Percentiles rank a stretch among this genome's conserved stretches.
Evolutionary conservation across 192 early-diverging fungal species (phyloP).

Genomic region (Haplosporangium gracile): DNA sequence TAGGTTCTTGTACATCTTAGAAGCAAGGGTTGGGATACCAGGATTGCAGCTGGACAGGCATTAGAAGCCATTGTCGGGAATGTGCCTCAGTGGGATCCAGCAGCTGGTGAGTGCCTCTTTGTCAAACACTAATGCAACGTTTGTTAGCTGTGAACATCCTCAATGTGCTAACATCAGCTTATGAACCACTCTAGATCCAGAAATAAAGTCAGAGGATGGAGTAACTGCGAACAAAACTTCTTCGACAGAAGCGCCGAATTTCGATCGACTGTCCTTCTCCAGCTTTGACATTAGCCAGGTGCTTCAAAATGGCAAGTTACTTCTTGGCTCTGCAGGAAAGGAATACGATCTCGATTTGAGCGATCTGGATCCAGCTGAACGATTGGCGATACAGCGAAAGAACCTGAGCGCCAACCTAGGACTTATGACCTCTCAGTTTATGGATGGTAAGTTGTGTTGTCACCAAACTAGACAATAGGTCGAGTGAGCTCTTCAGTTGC

Average conservation of each 20-base stretch:
- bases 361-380: constrained; percentile 84
- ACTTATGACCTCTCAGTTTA: constrained; percentile 83
- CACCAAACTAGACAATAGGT: neutral
- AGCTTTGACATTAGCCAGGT: constrained; percentile 89
- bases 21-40: constrained; percentile 94
- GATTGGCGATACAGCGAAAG: constrained; percentile 85
- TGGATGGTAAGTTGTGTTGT: constrained; percentile 73
- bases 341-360: constrained; percentile 92
- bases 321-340: constrained; percentile 89
- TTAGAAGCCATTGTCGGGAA: constrained; percentile 92
- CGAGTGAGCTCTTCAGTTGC: neutral
- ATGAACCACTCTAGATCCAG: constrained; percentile 12
- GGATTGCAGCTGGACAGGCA: constrained; percentile 93
- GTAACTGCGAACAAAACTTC: constrained; percentile 24
- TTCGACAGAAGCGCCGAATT: constrained; percentile 29
- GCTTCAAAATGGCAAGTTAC: constrained; percentile 78
- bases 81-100: constrained; percentile 89
- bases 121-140: neutral
- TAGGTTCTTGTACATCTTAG: constrained; percentile 89
- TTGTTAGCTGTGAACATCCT: neutral
- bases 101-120: constrained; percentile 23
- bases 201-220: constrained; percentile 28
- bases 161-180: neutral
- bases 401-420: constrained; percentile 89
- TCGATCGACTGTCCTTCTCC: constrained; percentile 79